Percentiles rank a stretch among this genome's conserved stretches.
phyloP scores from a whole-genome alignment of 345 rosid species.

The Camelina neglecta region DNA sequence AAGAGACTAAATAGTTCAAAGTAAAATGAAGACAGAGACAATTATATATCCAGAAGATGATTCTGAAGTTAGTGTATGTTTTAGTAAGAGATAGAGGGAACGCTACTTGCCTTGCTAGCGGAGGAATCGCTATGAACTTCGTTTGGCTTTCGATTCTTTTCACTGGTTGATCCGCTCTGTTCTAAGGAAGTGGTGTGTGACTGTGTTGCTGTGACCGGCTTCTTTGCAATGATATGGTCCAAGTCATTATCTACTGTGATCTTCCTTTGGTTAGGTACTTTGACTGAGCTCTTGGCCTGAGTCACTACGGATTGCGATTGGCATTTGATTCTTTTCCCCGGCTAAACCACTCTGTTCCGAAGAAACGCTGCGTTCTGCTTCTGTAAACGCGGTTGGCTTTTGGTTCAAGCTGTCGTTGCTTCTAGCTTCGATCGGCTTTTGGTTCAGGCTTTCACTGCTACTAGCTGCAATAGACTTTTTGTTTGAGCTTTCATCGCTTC shows the following conservation, averaged over 20 bases:
- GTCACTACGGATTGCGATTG: slow-evolving; percentile 2
- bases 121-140: slow-evolving; percentile 17
- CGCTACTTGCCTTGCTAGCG: slow-evolving; percentile 23
- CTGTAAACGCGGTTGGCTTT: not conserved
- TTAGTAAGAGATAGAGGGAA: not conserved
- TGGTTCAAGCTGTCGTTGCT: not conserved
- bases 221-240: slow-evolving; percentile 21
- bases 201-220: slow-evolving; percentile 10
- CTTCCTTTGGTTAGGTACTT: slow-evolving; percentile 7
- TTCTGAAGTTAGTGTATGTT: slow-evolving; percentile 3
- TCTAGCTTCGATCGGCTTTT: not conserved
- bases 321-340: slow-evolving; percentile 14
- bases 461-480: not conserved
- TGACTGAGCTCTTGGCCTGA: slow-evolving; percentile 28
- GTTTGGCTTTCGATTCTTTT: slow-evolving; percentile 27
- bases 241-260: not conserved
- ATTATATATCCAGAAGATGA: not conserved
- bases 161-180: slow-evolving; percentile 11
- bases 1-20: slow-evolving; percentile 1
- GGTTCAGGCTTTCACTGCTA: slow-evolving; percentile 3
- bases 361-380: slow-evolving; percentile 2
- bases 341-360: slow-evolving; percentile 22
- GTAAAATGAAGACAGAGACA: not conserved
- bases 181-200: slow-evolving; percentile 26
- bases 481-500: not conserved